Percentiles rank a stretch among this genome's conserved stretches.
These are phyloP conservation scores for Serendipita sp. DNA, from an alignment of 768 basidiomycete species.

Conservation along the genomic window DNA sequence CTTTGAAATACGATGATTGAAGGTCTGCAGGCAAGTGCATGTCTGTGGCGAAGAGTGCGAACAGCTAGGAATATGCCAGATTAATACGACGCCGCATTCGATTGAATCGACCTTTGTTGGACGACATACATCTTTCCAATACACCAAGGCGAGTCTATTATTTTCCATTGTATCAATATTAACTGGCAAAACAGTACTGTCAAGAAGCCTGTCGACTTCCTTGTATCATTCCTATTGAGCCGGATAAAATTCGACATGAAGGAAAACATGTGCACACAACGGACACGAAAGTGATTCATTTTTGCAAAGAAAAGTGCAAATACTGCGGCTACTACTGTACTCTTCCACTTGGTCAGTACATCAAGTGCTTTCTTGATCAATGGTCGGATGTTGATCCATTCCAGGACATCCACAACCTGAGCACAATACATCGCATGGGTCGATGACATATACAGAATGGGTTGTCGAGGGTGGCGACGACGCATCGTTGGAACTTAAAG, in stretches of 20 bases:
- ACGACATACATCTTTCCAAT: constrained; percentile 42
- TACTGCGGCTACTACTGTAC: not conserved
- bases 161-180: not conserved
- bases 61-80: constrained; percentile 36
- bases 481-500: constrained; percentile 33
- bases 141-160: constrained; percentile 12
- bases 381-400: constrained; percentile 35
- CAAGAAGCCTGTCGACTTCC: constrained; percentile 31
- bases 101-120: constrained; percentile 48
- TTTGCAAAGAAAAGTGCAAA: constrained; percentile 31
- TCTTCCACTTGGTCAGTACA: not conserved
- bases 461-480: constrained; percentile 36
- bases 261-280: constrained; percentile 34
- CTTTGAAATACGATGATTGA: not conserved
- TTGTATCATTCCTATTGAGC: constrained; percentile 31
- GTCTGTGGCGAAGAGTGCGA: constrained; percentile 29
- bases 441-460: constrained; percentile 45
- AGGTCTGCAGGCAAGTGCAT: constrained; percentile 33
- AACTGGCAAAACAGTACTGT: not conserved
- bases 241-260: constrained; percentile 25
- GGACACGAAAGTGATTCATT: constrained; percentile 32
- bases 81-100: constrained; percentile 39
- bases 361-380: not conserved
- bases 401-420: constrained; percentile 42
- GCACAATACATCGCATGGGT: constrained; percentile 47